Evolutionary conservation across 129 eudicot species (phyloP), one percentile per base, ranked within the genome.

Genomic region (Glebionis coronaria): DNA sequence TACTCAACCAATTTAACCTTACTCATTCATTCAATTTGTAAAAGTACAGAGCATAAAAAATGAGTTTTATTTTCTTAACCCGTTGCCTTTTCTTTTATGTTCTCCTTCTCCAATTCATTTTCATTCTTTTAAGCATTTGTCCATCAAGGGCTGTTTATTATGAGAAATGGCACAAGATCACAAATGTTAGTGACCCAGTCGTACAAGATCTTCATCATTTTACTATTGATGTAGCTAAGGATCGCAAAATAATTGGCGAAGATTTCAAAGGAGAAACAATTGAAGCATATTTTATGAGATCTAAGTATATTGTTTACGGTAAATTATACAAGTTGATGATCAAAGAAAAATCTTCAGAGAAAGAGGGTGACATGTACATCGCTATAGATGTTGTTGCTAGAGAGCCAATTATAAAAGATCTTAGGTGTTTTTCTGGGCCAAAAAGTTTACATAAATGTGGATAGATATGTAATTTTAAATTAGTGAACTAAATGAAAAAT

Each of bases 391-490:
- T 52, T 0, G 20, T 15, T 12, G 0, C 0, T 52, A 52, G 0
- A 15, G 9, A 52, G 8, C 9, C 57, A 52, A 4, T 5, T 52
- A 52, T 15, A 16, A 15, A 1, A 18, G 57, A 13, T 23, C 20
- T 52, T 6, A 52, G 57, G 57, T 52, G 57, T 52, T 52, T 52
- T 52, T 52, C 57, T 3, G 57, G 57, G 25, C 12, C 57, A 52
- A 50, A 50, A 50, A 52, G 9, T 52, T 9, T n/a, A 10, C 13
- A 52, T 23, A 52, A 52, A 18, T 52, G 57, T 52, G 57, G 57
- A 11, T 52, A 51, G 57, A 52, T 3, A 52, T 52, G 23, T 52
- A 8, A 52, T 52, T 13, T 15, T 52, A 52, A 28, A 28, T 28
- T 5, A 28, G 35, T 28, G 35, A 28, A 28, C 4, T 0, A 28